These are phyloP conservation scores for Bipolaris bicolor DNA, from an alignment of 2,329 filamentous ascomycete species.

Conservation along the genomic window DNA sequence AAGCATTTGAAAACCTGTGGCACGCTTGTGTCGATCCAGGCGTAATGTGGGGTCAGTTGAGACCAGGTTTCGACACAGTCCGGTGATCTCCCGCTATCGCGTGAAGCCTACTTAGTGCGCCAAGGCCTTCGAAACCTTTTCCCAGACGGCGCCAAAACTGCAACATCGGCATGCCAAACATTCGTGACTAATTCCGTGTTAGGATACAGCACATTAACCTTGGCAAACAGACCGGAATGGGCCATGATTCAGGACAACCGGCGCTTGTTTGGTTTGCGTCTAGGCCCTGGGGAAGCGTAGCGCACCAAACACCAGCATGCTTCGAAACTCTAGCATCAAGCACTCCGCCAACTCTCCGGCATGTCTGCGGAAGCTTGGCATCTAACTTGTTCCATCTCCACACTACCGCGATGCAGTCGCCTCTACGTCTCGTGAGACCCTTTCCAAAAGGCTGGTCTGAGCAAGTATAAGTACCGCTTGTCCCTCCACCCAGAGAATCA, in stretches of 20 bases:
- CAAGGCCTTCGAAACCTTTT: conserved; percentile 41
- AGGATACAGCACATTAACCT: conserved; percentile 16
- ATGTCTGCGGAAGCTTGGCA: neutral
- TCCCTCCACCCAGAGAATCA: conserved; percentile 16
- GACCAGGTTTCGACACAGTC: conserved; percentile 25
- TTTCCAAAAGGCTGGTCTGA: conserved; percentile 2
- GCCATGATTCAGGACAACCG: conserved; percentile 18
- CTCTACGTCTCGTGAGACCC: conserved; percentile 14
- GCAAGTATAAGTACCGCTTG: conserved; percentile 32
- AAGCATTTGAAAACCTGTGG: neutral
- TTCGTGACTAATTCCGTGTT: conserved; percentile 14
- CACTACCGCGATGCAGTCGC: conserved; percentile 11
- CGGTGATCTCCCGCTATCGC: conserved; percentile 18
- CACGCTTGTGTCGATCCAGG: conserved; percentile 1
- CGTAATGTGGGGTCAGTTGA: conserved; percentile 10
- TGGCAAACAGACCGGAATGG: conserved; percentile 15
- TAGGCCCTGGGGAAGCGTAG: conserved; percentile 13
- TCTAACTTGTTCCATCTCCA: conserved; percentile 17
- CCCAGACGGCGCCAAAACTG: conserved; percentile 44
- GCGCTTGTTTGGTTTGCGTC: conserved; percentile 7
- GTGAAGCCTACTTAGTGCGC: conserved; percentile 29
- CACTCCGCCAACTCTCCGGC: conserved; percentile 17
- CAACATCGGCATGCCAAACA: conserved; percentile 36
- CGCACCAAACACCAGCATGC: conserved; percentile 23
- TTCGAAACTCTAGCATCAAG: conserved; percentile 23